Conservation (phyloP, 768 basidiomycete genomes). For the Scleroderma bovista region DNA sequence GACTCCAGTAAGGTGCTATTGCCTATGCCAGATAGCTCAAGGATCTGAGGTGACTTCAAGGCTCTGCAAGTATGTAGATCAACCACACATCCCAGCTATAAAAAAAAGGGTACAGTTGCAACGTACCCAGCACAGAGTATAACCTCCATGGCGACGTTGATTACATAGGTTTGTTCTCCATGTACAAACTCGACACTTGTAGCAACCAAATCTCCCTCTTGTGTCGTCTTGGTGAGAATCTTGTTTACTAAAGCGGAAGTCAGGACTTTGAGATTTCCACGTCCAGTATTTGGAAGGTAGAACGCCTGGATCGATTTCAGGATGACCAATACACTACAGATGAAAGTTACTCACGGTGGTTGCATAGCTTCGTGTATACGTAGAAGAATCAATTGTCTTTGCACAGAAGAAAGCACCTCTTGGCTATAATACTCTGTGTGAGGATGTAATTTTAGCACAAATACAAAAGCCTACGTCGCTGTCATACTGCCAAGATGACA, state of each 20-base stretch:
- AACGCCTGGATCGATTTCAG: constrained; percentile 11
- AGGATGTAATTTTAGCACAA: background rate
- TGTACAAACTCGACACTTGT: constrained; percentile 43
- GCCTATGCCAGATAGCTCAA: constrained; percentile 60
- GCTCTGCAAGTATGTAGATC: constrained; percentile 22
- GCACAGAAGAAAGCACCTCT: constrained; percentile 17
- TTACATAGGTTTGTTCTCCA: constrained; percentile 24
- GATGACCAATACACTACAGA: background rate
- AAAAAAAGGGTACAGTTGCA: background rate
- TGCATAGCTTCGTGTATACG: constrained; percentile 25
- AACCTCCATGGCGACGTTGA: constrained; percentile 44
- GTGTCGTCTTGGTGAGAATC: constrained; percentile 14
- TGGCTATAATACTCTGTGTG: constrained; percentile 13
- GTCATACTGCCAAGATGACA: background rate
- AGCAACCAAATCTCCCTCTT: constrained; percentile 28
- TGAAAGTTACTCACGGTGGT: constrained; percentile 22
- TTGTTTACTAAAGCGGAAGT: constrained; percentile 24
- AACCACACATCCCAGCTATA: background rate
- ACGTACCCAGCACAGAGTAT: constrained; percentile 40
- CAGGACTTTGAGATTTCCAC: constrained; percentile 27
- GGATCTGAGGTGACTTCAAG: constrained; percentile 44
- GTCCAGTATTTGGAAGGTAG: constrained; percentile 17
- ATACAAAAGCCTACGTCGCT: background rate
- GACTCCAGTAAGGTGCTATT: constrained; percentile 33
- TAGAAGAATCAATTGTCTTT: constrained; percentile 20